phyloP scores from a whole-genome alignment of 164 flowering plant species.

The Vitis cinerea region DNA sequence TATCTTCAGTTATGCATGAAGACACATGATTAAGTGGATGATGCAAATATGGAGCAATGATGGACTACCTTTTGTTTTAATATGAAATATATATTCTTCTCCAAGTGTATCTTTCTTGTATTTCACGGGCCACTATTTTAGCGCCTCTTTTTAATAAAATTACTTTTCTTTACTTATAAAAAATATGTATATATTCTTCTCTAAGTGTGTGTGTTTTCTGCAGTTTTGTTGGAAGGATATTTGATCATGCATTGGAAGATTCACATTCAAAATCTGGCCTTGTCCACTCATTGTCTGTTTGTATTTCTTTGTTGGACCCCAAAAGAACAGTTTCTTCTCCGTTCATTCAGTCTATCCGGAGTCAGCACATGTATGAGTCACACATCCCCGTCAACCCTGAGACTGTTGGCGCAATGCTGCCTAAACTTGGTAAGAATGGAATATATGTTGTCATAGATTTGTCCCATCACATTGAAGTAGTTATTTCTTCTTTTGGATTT shows the following conservation, averaged over 20 bases:
- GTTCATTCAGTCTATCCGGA: slow-evolving; percentile 58
- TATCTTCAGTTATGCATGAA: no score
- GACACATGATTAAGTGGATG: no score
- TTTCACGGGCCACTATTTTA: no score
- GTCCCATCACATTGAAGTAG: neutral
- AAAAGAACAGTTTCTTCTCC: slow-evolving; percentile 63
- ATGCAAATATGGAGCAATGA: no score
- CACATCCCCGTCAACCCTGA: slow-evolving; percentile 66
- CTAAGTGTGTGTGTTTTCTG: neutral
- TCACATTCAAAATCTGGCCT: slow-evolving; percentile 78
- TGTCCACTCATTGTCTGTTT: slow-evolving; percentile 84
- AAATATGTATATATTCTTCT: neutral
- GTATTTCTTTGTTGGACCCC: slow-evolving; percentile 91
- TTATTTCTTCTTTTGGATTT: neutral
- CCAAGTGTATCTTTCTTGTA: neutral
- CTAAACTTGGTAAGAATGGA: slow-evolving; percentile 75
- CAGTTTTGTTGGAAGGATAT: slow-evolving; percentile 86
- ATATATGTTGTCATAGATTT: neutral
- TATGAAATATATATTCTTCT: neutral
- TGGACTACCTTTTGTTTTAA: neutral
- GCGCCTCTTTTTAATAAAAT: neutral
- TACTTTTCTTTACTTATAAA: no score
- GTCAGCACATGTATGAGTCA: slow-evolving; percentile 76
- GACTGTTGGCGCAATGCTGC: slow-evolving; percentile 86
- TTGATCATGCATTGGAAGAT: slow-evolving; percentile 81